Evolutionary conservation across 305 asterid species (phyloP).

Genomic region (Plantago coronopus): DNA sequence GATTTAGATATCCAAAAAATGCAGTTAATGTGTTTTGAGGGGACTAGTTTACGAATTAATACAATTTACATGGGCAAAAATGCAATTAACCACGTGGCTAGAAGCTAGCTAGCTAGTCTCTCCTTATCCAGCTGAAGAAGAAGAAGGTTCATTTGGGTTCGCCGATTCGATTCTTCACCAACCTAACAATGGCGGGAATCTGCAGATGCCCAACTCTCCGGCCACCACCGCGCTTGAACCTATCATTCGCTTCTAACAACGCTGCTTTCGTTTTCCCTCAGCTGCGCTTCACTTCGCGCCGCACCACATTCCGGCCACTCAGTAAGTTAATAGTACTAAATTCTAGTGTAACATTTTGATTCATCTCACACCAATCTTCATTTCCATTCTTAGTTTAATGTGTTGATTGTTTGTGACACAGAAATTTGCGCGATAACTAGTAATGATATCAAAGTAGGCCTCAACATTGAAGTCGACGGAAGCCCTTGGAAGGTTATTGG

Average conservation of each 20-base stretch:
- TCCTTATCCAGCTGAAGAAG: constrained; percentile 1
- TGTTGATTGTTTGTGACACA: constrained; percentile 21
- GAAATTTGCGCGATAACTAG: constrained; percentile 72
- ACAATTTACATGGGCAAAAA: too few relatives aligned
- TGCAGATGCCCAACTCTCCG: constrained; percentile 42
- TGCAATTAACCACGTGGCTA: too few relatives aligned
- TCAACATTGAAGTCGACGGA: constrained; percentile 91
- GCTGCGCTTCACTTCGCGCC: constrained; percentile 31
- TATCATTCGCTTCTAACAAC: constrained; percentile 28
- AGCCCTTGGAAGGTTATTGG: constrained; percentile 90
- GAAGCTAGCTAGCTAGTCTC: neutral
- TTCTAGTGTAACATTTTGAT: neutral
- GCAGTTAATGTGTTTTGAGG: too few relatives aligned
- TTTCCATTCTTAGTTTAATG: neutral
- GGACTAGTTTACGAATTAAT: too few relatives aligned
- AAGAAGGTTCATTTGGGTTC: too few relatives aligned
- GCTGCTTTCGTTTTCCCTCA: constrained; percentile 28
- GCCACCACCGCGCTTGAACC: constrained; percentile 26
- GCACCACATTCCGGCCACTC: constrained; percentile 34
- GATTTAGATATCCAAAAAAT: too few relatives aligned
- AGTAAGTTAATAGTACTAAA: constrained; percentile 30
- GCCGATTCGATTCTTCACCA: too few relatives aligned
- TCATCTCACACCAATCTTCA: neutral
- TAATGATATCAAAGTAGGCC: constrained; percentile 89
- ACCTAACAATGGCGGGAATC: constrained; percentile 52